Evolutionary conservation across 768 basidiomycete genomes (phyloP), one percentile per base, ranked within the genome.

Genomic region (Suillus lakei): DNA sequence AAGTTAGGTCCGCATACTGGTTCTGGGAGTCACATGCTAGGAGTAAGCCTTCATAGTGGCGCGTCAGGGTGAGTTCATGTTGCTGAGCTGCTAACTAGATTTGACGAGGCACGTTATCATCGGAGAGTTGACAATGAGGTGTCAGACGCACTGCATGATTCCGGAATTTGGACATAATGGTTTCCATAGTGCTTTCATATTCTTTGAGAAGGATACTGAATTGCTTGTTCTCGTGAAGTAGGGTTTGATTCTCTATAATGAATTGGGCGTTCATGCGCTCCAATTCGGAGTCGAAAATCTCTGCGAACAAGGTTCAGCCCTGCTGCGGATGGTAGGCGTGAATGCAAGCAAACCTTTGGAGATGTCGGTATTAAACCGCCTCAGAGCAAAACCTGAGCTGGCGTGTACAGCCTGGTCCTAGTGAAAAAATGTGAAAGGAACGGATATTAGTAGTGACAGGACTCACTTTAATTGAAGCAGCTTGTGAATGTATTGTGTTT

Each of bases 221-320:
- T 73, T 99, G 97, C 76, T 93, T 96, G 82, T 99, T 99, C 79
- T 99, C 98, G 67, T 98, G 91, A 58, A 93, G 81, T 1, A 99
- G 81, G 0, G 89, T 86, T 72, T 98, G 96, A 75, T 99, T 99
- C 77, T 99, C 98, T 64, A 97, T 89, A 54, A 98, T 87, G 48
- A 95, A 86, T 68, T 92, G 90, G 9, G 97, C 93, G 73, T 95
- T 96, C 74, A 85, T 84, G 34, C 93, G 87, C 78, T 99, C 98
- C 4, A 98, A 80, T 75, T 97, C 96, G 3, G 95, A 94, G 70
- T 96, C 90, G 78, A 98, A 98, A 9, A 84, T 78, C 83, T 99
- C 98, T 99, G 76, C 56, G 65, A 63, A 55, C 18, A 54, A 51
- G 64, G 64, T 69, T 58, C 64, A 63, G 65, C 60, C 64, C 36